Evolutionary conservation across 768 basidiomycete species (phyloP).

Genomic region (Kwoniella sp.): DNA sequence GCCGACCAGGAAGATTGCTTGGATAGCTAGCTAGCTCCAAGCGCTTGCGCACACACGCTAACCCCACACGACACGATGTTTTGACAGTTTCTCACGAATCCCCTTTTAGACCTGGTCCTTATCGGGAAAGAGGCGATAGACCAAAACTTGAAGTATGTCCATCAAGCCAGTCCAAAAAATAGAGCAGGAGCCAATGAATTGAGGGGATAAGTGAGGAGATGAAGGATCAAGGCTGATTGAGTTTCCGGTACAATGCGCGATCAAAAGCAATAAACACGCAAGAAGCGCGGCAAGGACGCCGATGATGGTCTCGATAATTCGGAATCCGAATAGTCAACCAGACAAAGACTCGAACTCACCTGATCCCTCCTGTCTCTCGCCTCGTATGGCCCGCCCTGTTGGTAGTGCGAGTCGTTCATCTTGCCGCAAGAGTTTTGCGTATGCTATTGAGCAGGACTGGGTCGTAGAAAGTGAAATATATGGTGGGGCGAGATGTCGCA

Average conservation of each 20-base stretch:
- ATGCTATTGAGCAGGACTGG: neutral
- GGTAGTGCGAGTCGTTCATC: slow-evolving; percentile 29
- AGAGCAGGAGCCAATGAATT: too few relatives aligned
- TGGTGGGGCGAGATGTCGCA: too few relatives aligned
- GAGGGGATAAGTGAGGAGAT: too few relatives aligned
- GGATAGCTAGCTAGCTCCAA: too few relatives aligned
- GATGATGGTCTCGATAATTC: neutral
- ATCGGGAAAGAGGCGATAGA: neutral
- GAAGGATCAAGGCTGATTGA: neutral
- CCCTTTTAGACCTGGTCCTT: neutral
- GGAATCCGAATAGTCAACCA: neutral
- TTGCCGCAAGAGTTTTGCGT: neutral
- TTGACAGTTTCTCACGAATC: neutral
- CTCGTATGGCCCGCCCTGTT: slow-evolving; percentile 7
- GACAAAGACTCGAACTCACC: slow-evolving; percentile 14
- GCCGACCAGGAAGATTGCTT: neutral
- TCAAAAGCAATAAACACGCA: neutral
- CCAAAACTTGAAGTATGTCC: neutral
- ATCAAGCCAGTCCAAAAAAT: too few relatives aligned
- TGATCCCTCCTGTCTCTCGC: slow-evolving; percentile 24
- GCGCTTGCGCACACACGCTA: neutral
- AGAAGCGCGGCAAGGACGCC: slow-evolving; percentile 9
- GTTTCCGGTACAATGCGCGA: neutral
- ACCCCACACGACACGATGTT: neutral
- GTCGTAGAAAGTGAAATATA: too few relatives aligned